Percentiles rank a stretch among this genome's conserved stretches.
These are phyloP conservation scores for Danielia reshetovae DNA, from an alignment of 805 yeast genomes.

Conservation along the genomic window DNA sequence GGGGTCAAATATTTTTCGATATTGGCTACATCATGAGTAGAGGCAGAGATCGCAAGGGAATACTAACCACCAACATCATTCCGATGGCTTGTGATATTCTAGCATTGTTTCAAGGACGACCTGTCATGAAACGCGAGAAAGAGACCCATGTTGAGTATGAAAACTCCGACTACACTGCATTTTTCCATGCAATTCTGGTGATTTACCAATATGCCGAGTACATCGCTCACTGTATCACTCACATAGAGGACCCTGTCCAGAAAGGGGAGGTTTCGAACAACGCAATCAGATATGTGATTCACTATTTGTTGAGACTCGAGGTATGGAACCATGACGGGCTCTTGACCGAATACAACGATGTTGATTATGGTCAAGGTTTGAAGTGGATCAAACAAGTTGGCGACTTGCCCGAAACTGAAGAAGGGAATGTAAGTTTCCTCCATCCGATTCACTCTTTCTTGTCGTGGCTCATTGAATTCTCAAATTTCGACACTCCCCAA, in stretches of 20 bases:
- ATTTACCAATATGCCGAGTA: conserved; percentile 59
- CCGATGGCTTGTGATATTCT: conserved; percentile 63
- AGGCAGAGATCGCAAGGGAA: conserved; percentile 49
- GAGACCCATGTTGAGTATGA: conserved; percentile 88
- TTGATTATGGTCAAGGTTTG: conserved; percentile 18
- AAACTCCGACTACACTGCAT: conserved; percentile 73
- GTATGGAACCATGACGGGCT: not conserved
- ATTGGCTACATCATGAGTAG: conserved; percentile 73
- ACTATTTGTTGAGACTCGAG: conserved; percentile 29
- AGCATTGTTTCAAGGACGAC: conserved; percentile 70
- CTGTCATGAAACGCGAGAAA: conserved; percentile 70
- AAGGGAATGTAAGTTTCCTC: conserved; percentile 58
- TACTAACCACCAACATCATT: conserved; percentile 45
- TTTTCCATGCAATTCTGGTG: conserved; percentile 65
- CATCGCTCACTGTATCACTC: conserved; percentile 43
- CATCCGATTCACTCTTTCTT: conserved; percentile 78
- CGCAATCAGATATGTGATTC: conserved; percentile 29
- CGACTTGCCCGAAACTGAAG: conserved; percentile 10
- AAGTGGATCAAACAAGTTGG: conserved; percentile 10
- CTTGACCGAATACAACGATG: conserved; percentile 7
- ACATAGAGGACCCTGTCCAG: conserved; percentile 9
- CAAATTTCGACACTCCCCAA: conserved; percentile 23
- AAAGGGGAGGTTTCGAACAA: conserved; percentile 14
- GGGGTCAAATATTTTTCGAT: conserved; percentile 78
- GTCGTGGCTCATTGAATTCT: conserved; percentile 65